phyloP scores from a whole-genome alignment of 495 filamentous ascomycete genomes.

The Aspergillus funiculosus region DNA sequence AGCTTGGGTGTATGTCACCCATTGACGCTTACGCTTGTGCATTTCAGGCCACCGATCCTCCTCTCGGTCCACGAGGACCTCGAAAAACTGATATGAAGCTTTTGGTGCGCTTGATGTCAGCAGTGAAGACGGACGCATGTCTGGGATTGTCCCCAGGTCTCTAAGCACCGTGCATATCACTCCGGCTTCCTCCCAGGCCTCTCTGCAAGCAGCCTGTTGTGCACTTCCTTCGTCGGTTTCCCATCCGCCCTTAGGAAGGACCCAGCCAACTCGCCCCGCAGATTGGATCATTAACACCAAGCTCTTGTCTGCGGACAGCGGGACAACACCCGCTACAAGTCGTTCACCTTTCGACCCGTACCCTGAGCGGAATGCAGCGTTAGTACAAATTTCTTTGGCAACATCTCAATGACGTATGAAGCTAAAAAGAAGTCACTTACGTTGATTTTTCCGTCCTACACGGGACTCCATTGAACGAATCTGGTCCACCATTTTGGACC shows the following conservation, averaged over 20 bases:
- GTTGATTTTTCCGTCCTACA: conserved; percentile 68
- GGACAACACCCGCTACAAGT: conserved; percentile 91
- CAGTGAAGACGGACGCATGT: conserved; percentile 57
- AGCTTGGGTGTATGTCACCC: conserved; percentile 83
- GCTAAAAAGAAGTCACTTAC: conserved; percentile 49
- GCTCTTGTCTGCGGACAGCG: conserved; percentile 66
- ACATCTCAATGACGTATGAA: conserved; percentile 1
- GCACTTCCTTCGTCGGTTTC: conserved; percentile 80
- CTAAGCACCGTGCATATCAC: conserved; percentile 73
- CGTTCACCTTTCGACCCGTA: conserved; percentile 90
- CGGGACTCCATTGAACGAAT: conserved; percentile 72
- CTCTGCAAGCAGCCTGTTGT: conserved; percentile 63
- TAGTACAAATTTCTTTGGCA: conserved; percentile 11
- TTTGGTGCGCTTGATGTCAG: conserved; percentile 62
- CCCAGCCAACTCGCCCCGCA: conserved; percentile 82
- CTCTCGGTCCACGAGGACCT: conserved; percentile 75
- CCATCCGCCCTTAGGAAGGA: conserved; percentile 96
- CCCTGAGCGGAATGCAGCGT: conserved; percentile 47
- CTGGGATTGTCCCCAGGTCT: conserved; percentile 80
- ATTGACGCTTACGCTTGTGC: conserved; percentile 82
- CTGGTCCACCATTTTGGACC: conserved; percentile 48
- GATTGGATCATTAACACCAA: conserved; percentile 92
- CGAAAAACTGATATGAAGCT: conserved; percentile 81
- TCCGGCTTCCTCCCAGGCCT: conserved; percentile 98
- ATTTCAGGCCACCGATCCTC: conserved; percentile 88